Evolutionary conservation across 495 filamentous ascomycete species (phyloP), one percentile per base, ranked within the genome.

Genomic region (Aspergillus hancockii): DNA sequence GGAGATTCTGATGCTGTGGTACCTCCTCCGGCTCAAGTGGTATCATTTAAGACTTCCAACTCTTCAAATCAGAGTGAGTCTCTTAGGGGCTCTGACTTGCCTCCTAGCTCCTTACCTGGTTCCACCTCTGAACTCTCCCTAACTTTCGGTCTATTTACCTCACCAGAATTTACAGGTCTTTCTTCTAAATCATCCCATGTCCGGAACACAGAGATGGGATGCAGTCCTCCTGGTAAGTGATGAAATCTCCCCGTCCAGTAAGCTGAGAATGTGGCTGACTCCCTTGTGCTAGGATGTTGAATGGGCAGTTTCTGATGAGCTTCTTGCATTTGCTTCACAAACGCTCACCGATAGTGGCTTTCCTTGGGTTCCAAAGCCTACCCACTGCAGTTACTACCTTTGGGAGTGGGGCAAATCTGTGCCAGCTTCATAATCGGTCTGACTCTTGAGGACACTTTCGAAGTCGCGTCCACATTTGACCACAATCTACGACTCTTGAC

Each of bases 231-330:
- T 36, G 8, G 34, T 36, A 36, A 36, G 34, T 36, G 13, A 10
- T 36, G 34, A 36, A 10, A 1, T 2, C 12, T 36, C 8, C 34
- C 13, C 13, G 13, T 36, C 34, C 8, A 36, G 13, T 9, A 14
- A 36, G 34, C 2, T 36, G 12, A 14, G 34, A 14, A 10, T 12
- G 34, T 36, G 12, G 34, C 34, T 14, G 34, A 36, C 34, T 36
- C 8, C 34, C 34, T 10, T 36, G 34, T 2, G 8, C 54, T 21
- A 64, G 62, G 47, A 25, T 45, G 54, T 60, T 6, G 57, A 64
- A 40, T 60, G 62, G 57, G 62, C 57, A 54, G 40, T 64, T 34
- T 53, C 62, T 46, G 57, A 60, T 59, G 54, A 14, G 53, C 47
- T 60, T 18, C 54, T 64, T 18, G 50, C 30, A 23, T 18, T 60